These are phyloP conservation scores for Calonectria hongkongensis DNA, from an alignment of 2,329 filamentous ascomycete genomes.

Conservation along the genomic window DNA sequence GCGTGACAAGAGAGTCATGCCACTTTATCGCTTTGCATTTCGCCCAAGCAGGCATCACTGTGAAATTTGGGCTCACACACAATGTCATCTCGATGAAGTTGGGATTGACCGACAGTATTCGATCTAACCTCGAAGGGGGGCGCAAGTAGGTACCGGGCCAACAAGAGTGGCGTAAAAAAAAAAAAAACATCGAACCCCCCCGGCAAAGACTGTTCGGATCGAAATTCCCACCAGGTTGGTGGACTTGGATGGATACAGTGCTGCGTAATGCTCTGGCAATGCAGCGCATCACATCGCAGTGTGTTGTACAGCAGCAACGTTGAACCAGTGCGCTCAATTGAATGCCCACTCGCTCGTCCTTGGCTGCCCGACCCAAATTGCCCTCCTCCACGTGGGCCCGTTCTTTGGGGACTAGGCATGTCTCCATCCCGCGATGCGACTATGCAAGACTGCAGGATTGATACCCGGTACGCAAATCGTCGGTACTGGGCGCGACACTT, in stretches of 20 bases:
- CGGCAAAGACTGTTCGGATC: neutral
- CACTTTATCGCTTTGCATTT: constrained; percentile 1
- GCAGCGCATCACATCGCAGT: neutral
- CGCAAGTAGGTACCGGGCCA: constrained; percentile 15
- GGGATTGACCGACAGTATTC: constrained; percentile 20
- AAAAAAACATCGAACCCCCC: neutral
- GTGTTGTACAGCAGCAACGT: constrained; percentile 16
- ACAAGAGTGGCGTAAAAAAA: neutral
- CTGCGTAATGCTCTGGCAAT: constrained; percentile 21
- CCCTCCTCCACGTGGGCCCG: constrained; percentile 50
- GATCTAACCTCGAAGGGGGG: constrained; percentile 3
- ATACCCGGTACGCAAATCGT: constrained; percentile 26
- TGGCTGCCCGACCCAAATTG: constrained; percentile 34
- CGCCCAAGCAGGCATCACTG: neutral
- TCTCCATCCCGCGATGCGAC: constrained; percentile 31
- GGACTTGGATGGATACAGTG: constrained; percentile 17
- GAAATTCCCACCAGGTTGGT: constrained; percentile 24
- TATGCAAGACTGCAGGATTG: constrained; percentile 24
- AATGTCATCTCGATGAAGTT: constrained; percentile 14
- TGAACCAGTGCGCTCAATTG: constrained; percentile 20
- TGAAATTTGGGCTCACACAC: constrained; percentile 20
- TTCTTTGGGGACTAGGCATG: constrained; percentile 36
- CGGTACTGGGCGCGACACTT: constrained; percentile 12
- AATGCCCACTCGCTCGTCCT: constrained; percentile 16
- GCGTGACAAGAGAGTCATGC: constrained; percentile 20